Conservation (phyloP, 2,329 filamentous ascomycete genomes). For the Penicillium sp. region DNA sequence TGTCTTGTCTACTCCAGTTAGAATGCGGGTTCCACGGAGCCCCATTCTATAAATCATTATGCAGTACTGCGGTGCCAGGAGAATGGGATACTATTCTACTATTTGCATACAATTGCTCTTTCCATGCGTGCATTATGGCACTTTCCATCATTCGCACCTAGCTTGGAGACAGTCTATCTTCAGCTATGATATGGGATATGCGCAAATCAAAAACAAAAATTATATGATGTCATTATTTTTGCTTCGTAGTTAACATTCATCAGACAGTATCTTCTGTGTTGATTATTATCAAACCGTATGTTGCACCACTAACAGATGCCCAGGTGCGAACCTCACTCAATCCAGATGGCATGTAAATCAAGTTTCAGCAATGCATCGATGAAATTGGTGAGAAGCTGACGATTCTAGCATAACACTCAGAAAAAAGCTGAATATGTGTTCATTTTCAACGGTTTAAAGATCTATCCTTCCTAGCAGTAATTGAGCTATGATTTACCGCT, state of each 20-base stretch:
- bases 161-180: neutral
- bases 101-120: neutral
- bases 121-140: neutral
- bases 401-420: too few species aligned
- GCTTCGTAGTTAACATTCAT: too few species aligned
- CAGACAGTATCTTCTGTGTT: too few species aligned
- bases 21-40: neutral
- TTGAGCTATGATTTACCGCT: slow-evolving; percentile 13
- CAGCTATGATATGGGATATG: neutral
- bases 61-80: neutral
- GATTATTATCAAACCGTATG: too few species aligned
- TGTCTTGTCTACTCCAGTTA: neutral
- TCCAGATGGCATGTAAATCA: too few species aligned
- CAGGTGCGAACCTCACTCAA: too few species aligned
- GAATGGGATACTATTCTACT: neutral
- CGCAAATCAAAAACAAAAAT: neutral
- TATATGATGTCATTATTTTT: too few species aligned
- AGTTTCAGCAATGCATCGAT: too few species aligned
- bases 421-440: too few species aligned
- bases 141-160: neutral
- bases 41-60: neutral
- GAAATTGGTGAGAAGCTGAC: too few species aligned
- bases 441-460: too few species aligned
- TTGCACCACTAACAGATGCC: too few species aligned
- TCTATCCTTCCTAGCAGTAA: neutral